Conservation (phyloP, 306 rosid genomes). For the Begonia loranthoides region DNA sequence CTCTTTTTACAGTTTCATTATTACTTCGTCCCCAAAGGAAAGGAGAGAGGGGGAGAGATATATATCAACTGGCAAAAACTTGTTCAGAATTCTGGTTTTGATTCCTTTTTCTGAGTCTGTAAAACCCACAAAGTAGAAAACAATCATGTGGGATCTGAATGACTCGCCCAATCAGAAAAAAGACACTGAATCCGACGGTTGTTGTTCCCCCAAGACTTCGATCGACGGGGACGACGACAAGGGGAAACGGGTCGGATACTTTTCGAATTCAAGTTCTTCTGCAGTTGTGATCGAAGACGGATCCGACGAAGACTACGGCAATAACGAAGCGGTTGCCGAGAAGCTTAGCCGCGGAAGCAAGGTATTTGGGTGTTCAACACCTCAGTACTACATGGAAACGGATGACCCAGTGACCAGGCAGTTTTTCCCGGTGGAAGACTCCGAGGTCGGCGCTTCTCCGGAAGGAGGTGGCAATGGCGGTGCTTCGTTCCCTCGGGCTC, state of each 20-base stretch:
- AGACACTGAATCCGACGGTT: conserved; percentile 47
- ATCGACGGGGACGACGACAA: conserved; percentile 52
- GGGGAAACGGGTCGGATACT: conserved; percentile 65
- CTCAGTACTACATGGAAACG: conserved; percentile 6
- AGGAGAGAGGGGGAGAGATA: background rate
- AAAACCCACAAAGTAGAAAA: background rate
- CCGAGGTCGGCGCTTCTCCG: conserved; percentile 12
- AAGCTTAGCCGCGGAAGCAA: conserved; percentile 12
- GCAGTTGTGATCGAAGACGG: conserved; percentile 58
- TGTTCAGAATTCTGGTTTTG: background rate
- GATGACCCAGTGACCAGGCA: conserved; percentile 53
- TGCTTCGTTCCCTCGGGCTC: conserved; percentile 53
- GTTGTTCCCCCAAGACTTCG: conserved; percentile 48
- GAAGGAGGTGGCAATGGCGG: conserved; percentile 4
- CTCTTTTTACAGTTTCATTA: background rate
- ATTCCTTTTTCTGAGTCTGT: background rate
- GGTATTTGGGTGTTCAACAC: conserved; percentile 49
- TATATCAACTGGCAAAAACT: background rate
- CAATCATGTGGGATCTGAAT: conserved; percentile 84
- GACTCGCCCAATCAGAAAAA: conserved; percentile 62
- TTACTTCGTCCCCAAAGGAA: background rate
- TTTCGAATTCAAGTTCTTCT: conserved; percentile 83
- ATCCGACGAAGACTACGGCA: conserved; percentile 59
- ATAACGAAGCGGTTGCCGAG: conserved; percentile 6
- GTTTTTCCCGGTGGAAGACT: conserved; percentile 70